phyloP scores from a whole-genome alignment of 495 filamentous ascomycete species.

The Annulohypoxylon nitens region DNA sequence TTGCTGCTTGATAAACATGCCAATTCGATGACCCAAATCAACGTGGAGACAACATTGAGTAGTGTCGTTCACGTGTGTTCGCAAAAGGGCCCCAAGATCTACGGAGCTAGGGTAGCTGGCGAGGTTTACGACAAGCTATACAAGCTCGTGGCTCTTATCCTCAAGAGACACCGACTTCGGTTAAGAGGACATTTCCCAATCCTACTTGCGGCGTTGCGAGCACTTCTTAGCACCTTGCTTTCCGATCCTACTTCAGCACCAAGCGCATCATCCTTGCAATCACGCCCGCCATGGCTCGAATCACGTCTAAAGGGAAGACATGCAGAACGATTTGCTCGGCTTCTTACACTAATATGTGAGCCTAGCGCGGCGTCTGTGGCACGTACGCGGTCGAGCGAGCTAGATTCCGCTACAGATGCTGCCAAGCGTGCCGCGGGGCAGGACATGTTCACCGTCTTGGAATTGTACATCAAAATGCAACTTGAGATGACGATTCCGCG shows the following conservation, averaged over 20 bases:
- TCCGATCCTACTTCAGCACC: conserved; percentile 30
- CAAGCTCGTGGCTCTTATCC: conserved; percentile 70
- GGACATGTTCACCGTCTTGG: conserved; percentile 78
- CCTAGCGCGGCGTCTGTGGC: conserved; percentile 80
- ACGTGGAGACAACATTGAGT: conserved; percentile 74
- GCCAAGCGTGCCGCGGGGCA: conserved; percentile 81
- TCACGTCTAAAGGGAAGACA: conserved; percentile 60
- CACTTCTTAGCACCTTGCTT: conserved; percentile 45
- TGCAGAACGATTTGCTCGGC: conserved; percentile 73
- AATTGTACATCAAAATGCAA: conserved; percentile 76
- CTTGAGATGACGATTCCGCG: conserved; percentile 62
- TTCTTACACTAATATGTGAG: conserved; percentile 82
- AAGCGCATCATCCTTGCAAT: conserved; percentile 44
- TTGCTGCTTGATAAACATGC: conserved; percentile 69
- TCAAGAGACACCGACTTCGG: conserved; percentile 62
- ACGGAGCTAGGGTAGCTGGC: conserved; percentile 54
- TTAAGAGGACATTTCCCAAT: conserved; percentile 58
- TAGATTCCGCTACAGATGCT: conserved; percentile 82
- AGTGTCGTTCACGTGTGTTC: conserved; percentile 68
- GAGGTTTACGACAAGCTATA: conserved; percentile 73
- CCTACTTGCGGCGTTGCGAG: conserved; percentile 43
- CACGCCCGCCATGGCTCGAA: conserved; percentile 46
- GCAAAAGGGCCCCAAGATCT: conserved; percentile 50
- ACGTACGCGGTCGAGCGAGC: conserved; percentile 58
- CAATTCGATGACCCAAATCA: conserved; percentile 73